Base-by-base conservation (phyloP, 305 asterid genomes). In the Fraxinus platypoda region DNA sequence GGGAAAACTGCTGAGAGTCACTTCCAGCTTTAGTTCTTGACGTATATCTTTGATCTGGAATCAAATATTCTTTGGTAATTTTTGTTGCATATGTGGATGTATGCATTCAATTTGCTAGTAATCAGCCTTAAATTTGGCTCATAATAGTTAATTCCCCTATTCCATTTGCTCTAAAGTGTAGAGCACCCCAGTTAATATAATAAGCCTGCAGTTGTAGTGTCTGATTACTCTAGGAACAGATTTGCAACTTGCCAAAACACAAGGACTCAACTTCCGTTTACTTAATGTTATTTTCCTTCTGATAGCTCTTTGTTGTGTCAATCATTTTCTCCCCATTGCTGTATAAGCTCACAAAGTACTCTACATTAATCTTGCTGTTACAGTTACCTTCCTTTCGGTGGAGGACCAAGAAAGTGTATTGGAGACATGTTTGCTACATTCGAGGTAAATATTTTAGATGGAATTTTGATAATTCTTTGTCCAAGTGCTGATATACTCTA, bases 341-440 rank as follows among this genome's bases (percentile, higher is more conserved):
- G 17, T 9, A 8, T 76, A 43, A 80, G 84, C 81, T 80, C 34
- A 80, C 81, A 74, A 41, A 34, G 62, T 49, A 26, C 17, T 75
- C 75, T 74, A 75, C 57, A 15, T 75, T 79, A 28, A 57, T 81
- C 81, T 83, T 81, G 73, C 80, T 81, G 30, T 83, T 86, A 46
- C 94, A 94, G 99, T 82, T 96, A 96, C 90, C 88, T 96, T 86
- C 99, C 99, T 26, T 94, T 96, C 70, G 98, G 99, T 19, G 99
- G 99, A 85, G 99, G 99, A 85, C 99, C 98, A 81, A 91, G 99
- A 87, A 96, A 96, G 88, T 96, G 99, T 78, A 85, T 96, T 17
- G 99, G 98, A 57, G 99, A 96, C 92, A 92, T 94, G 98, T 94
- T 96, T 83, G 99, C 99, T 78, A 83, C 97, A 23, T 96, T 89